Base-by-base conservation (phyloP, 2,329 filamentous ascomycete species). In the Fusarium fujikuroi region DNA sequence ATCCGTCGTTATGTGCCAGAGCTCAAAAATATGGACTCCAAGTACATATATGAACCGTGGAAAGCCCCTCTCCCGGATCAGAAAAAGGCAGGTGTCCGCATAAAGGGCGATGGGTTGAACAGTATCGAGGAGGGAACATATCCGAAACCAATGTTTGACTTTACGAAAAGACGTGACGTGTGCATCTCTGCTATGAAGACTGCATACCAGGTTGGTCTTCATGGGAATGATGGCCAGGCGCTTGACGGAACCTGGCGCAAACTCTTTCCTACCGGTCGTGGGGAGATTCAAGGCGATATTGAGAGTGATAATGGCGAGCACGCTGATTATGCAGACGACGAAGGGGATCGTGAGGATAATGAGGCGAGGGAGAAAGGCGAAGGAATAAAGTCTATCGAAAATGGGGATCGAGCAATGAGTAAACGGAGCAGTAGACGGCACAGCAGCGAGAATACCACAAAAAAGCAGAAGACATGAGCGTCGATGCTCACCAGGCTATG, bases 31-130 rank as follows among this genome's bases (percentile, higher is more conserved):
- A 85, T 92, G 70, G 86, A 91, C 19, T 86, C 87, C 60, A 94
- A 92, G 80, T 93, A 88, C 76, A 93, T 95, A 37, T 95, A 94
- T 74, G 92, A 95, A 84, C 93, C 93, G 10, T 93, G 92, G 90
- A 94, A 92, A 78, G 92, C 92, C 46, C 90, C 90, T 4, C 85
- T 91, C 43, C 82, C 81, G 25, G 92, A 94, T 63, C 90, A 93
- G 83, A 92, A 89, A 79, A 90, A 87, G 76, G 93, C 92, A 63
- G 88, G 90, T 0, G 91, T 93, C 58, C 78, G 88, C 23, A 83
- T 93, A 60, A 87, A 84, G 50, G 90, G 89, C 0, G 85, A 91
- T 70, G 87, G 86, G 4, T 78, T 85, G 34, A 79, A 77, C 11
- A 81, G 82, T 25, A 75, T 79, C 39, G 82, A 85, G 7, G 82